These are phyloP conservation scores for Pistacia integerrima DNA, from an alignment of 345 rosid genomes.

Conservation along the genomic window DNA sequence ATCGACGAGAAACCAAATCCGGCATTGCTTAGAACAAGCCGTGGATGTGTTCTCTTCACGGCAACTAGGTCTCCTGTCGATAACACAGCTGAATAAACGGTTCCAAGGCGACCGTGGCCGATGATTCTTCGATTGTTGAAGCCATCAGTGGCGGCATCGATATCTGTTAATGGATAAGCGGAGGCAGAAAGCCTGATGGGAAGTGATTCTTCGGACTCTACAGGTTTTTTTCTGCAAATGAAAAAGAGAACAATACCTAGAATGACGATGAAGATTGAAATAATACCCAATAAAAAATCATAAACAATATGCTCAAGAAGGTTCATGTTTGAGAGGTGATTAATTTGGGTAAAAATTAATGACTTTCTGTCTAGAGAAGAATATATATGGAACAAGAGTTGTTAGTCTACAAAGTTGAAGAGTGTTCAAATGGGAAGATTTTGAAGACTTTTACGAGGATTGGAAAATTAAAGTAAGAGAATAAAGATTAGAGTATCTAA, in stretches of 20 bases:
- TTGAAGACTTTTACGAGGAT: background rate
- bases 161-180: constrained; percentile 53
- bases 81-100: constrained; percentile 60
- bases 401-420: background rate
- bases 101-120: constrained; percentile 67
- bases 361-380: background rate
- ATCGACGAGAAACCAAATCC: constrained; percentile 65
- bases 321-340: constrained; percentile 33
- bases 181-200: constrained; percentile 38
- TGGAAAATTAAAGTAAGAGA: background rate
- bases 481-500: background rate
- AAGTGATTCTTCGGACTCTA: constrained; percentile 47
- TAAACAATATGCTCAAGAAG: constrained; percentile 47
- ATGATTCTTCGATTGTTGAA: constrained; percentile 58
- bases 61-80: constrained; percentile 50
- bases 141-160: constrained; percentile 74
- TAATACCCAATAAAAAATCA: constrained; percentile 46
- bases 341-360: background rate
- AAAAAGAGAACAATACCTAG: constrained; percentile 49
- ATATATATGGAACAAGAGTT: background rate
- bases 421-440: constrained; percentile 5
- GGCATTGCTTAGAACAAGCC: constrained; percentile 66
- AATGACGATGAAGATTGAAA: constrained; percentile 40
- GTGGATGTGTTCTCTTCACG: constrained; percentile 74
- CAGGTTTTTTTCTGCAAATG: constrained; percentile 56